Conservation (phyloP, 306 rosid species). For the Mimosa bimucronata region DNA sequence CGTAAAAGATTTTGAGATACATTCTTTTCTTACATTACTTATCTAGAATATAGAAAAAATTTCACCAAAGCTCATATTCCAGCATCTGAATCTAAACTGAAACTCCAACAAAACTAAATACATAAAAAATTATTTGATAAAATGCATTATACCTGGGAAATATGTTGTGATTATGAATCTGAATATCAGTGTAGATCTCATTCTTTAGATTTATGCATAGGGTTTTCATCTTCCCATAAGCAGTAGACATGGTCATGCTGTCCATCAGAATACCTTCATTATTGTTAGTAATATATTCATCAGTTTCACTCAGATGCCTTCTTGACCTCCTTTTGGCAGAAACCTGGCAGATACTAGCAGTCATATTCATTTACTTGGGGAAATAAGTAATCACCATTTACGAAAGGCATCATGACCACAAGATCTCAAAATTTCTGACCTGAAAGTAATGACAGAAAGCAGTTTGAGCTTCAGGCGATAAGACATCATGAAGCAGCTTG, state of each 20-base stretch:
- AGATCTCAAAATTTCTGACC: constrained; percentile 55
- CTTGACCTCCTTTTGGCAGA: constrained; percentile 89
- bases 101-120: constrained; percentile 19
- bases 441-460: constrained; percentile 94
- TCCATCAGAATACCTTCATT: constrained; percentile 73
- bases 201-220: constrained; percentile 73
- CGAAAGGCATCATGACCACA: constrained; percentile 30
- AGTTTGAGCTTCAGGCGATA: constrained; percentile 93
- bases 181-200: constrained; percentile 82
- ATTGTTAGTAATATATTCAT: constrained; percentile 74
- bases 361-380: constrained; percentile 33
- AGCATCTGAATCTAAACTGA: not conserved
- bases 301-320: constrained; percentile 88
- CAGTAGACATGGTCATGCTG: constrained; percentile 58
- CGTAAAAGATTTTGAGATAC: too few species aligned
- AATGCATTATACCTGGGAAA: constrained; percentile 80
- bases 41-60: not conserved
- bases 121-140: constrained; percentile 24
- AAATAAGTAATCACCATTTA: not conserved
- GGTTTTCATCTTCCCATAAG: constrained; percentile 88
- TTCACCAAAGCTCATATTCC: not conserved
- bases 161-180: constrained; percentile 87
- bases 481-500: constrained; percentile 90
- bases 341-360: constrained; percentile 57
- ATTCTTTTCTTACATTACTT: not conserved